Evolutionary conservation across 139 green algal genomes (phyloP), one percentile per base, ranked within the genome.

Genomic region (Volvox reticuliferus): DNA sequence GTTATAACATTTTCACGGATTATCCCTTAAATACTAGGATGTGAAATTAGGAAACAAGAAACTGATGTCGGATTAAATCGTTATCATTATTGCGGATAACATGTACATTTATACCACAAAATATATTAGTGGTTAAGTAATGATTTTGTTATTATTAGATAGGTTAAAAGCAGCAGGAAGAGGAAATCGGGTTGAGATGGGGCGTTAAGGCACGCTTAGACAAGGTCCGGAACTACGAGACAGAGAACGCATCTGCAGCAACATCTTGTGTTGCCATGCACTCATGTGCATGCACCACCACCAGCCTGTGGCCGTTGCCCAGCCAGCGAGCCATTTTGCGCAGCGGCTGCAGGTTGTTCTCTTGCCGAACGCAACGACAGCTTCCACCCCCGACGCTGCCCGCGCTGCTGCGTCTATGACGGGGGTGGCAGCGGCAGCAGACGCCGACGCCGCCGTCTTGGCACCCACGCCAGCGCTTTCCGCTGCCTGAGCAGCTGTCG

Each of bases 231-330:
- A 55, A 14, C 5, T 5, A 5, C 44, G 44, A 14, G 44, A 55
- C 9, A 55, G 44, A 9, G 44, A 55, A 55, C 44, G 44, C 44
- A 9, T 55, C 68, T 82, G 69, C 69, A 81, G 65, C 85, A 82
- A 67, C 85, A 55, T 73, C 67, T 36, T 89, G n/a, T 73, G 26
- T 36, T 36, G 5, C n/a, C 69, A 82, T 44, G 68, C 85, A 16
- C 69, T 71, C 14, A 82, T 89, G 85, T 20, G 28, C 37, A 55
- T 89, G 36, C 44, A 55, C 17, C 20, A 22, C 6, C 68, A 32
- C 16, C 28, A 17, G 28, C 37, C 69, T 12, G 13, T 26, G 20
- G 18, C 37, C 69, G 55, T 30, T 26, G 44, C 44, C 28, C 9
- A 33, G 26, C 37, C 73, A 20, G 85, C 37, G 28, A 50, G 5